Percentiles rank a stretch among this genome's conserved stretches.
These are phyloP conservation scores for Rhynchospora pubera DNA, from an alignment of 176 grass and related monocot species.

Conservation along the genomic window DNA sequence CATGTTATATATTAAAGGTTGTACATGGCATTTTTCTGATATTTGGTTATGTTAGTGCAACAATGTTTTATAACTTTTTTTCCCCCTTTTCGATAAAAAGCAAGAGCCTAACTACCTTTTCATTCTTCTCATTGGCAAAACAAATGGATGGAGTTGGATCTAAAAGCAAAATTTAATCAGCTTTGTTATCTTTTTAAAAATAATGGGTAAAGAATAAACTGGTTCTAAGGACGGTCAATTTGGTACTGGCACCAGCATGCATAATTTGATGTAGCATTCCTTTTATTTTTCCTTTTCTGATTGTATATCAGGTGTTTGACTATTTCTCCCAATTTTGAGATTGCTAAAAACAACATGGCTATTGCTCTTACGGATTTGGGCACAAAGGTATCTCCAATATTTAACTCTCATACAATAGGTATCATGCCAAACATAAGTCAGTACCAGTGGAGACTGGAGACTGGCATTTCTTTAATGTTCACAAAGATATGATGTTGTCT, in stretches of 20 bases:
- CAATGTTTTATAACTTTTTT: not conserved
- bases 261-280: conserved; percentile 3
- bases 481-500: not conserved
- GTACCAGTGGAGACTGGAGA: conserved; percentile 3
- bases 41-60: not conserved
- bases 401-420: conserved; percentile 14
- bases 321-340: conserved; percentile 98
- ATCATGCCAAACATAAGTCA: conserved; percentile 8
- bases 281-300: conserved; percentile 14
- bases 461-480: conserved; percentile 14
- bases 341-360: conserved; percentile 99
- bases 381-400: conserved; percentile 61
- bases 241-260: not conserved
- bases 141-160: no score
- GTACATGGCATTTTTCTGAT: not conserved
- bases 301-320: conserved; percentile 70
- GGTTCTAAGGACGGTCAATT: conserved; percentile 11
- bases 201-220: not conserved
- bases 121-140: not conserved
- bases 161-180: no score
- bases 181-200: no score
- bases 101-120: not conserved
- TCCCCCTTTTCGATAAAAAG: not conserved
- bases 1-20: not conserved
- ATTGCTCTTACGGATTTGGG: conserved; percentile 95